Evolutionary conservation across 176 grass and related monocot species (phyloP), one percentile per base, ranked within the genome.

Genomic region (Leersia perrieri): DNA sequence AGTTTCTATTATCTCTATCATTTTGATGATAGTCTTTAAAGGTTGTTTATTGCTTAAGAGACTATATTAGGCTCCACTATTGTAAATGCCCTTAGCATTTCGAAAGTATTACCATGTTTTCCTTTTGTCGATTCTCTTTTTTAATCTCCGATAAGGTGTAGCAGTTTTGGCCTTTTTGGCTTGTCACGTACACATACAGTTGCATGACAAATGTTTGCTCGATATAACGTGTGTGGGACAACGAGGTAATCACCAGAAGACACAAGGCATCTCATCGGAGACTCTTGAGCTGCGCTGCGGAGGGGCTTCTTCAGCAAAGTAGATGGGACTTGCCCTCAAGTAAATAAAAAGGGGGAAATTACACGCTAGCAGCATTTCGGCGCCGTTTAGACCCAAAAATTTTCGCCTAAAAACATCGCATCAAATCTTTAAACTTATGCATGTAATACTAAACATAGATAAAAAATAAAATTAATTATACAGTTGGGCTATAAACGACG

Each of bases 261-360:
- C 80, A 49, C 11, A 63, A 8, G 69, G 39, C 64, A 40, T 27
- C 45, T 32, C 5, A 47, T 47, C 44, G n/a, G n/a, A 47, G 44
- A 18, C 14, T 18, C 44, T 47, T 18, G 22, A 27, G 58, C 29
- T 41, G 70, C 47, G 58, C 29, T 41, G 70, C 47, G 60, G 79
- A 5, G 42, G 79, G 33, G 57, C 63, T 63, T 82, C 68, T 49
- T 73, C 57, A 34, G 4, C 55, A 73, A 73, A 73, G 80, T 23
- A n/a, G 58, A 74, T 60, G 57, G 67, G 80, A 39, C 49, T 68
- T 39, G 49, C 38, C 33, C 3, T 45, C 31, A 20, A 20, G 32
- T 3, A 9, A 20, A 22, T 5, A 55, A 58, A 58, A 57, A 3
- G 31, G 11, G 22, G 29, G 22, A 3, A 67, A 32, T 51, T 51